Conservation (phyloP, 1,139 yeast species). For the Debaryomycetaceae sp. region DNA sequence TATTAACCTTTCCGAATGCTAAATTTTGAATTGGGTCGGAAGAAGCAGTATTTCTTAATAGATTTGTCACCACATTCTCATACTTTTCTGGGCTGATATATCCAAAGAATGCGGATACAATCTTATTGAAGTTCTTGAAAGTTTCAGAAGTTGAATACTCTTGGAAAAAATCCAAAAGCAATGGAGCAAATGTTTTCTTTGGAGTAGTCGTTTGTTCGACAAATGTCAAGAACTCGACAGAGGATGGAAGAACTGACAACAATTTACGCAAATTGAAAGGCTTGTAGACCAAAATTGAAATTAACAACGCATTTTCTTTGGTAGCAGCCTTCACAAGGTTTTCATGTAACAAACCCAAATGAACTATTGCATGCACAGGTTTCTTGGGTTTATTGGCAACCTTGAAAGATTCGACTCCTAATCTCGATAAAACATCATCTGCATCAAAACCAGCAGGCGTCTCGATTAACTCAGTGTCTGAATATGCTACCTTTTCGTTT, state of each 20-base stretch:
- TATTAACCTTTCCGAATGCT: slow-evolving; percentile 49
- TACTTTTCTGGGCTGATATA: slow-evolving; percentile 43
- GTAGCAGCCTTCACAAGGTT: slow-evolving; percentile 43
- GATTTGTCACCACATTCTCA: slow-evolving; percentile 42
- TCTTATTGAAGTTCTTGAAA: slow-evolving; percentile 46
- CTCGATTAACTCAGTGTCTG: slow-evolving; percentile 13
- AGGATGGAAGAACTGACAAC: slow-evolving; percentile 50
- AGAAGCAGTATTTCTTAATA: slow-evolving; percentile 51
- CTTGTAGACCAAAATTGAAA: slow-evolving; percentile 62
- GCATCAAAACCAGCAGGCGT: slow-evolving; percentile 16
- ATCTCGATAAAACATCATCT: slow-evolving; percentile 25
- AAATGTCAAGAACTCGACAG: slow-evolving; percentile 57
- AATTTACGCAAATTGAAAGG: slow-evolving; percentile 63
- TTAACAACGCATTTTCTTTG: slow-evolving; percentile 44
- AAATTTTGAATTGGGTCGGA: slow-evolving; percentile 62
- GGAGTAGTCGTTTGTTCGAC: slow-evolving; percentile 57
- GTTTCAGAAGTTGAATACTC: slow-evolving; percentile 48
- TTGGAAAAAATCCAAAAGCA: slow-evolving; percentile 73
- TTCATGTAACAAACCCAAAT: slow-evolving; percentile 56
- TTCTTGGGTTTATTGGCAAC: slow-evolving; percentile 23
- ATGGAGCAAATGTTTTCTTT: slow-evolving; percentile 51
- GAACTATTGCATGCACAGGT: slow-evolving; percentile 53
- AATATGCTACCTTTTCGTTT: slow-evolving; percentile 12
- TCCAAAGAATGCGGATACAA: slow-evolving; percentile 61
- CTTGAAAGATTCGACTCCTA: slow-evolving; percentile 30